phyloP scores from a whole-genome alignment of 164 flowering plant genomes.

The grape (Vitis vinifera) region DNA sequence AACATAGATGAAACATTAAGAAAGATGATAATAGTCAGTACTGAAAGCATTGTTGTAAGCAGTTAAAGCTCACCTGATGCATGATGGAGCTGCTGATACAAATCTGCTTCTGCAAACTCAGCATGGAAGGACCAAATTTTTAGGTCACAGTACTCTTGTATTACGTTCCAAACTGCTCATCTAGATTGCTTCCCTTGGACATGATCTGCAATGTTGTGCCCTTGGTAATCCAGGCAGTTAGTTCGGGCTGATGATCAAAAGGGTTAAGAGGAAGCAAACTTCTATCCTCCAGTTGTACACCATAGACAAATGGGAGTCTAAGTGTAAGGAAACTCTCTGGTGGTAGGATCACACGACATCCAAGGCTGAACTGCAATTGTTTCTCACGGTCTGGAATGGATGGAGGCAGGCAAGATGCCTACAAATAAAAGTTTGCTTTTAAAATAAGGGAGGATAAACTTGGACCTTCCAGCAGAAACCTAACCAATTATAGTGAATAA shows the following conservation, averaged over 20 bases:
- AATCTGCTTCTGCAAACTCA: constrained; percentile 9
- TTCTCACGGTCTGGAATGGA: constrained; percentile 47
- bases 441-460: neutral
- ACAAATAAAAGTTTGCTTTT: constrained; percentile 14
- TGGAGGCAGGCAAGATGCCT: constrained; percentile 73
- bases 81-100: constrained; percentile 2
- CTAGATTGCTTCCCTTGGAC: constrained; percentile 43
- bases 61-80: constrained; percentile 17
- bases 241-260: constrained; percentile 70
- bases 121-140: neutral
- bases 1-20: neutral
- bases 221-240: constrained; percentile 73
- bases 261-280: constrained; percentile 62
- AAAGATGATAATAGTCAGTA: neutral
- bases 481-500: neutral
- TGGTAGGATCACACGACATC: constrained; percentile 73
- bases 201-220: constrained; percentile 67
- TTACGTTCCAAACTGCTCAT: constrained; percentile 20
- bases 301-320: constrained; percentile 86
- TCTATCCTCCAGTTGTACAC: constrained; percentile 63
- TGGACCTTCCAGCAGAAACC: neutral
- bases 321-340: constrained; percentile 86
- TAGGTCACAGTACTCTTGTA: neutral
- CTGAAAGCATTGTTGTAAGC: neutral
- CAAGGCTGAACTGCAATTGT: constrained; percentile 68